Evolutionary conservation across 2,329 filamentous ascomycete genomes (phyloP).

Genomic region (Arthroderma sp.): DNA sequence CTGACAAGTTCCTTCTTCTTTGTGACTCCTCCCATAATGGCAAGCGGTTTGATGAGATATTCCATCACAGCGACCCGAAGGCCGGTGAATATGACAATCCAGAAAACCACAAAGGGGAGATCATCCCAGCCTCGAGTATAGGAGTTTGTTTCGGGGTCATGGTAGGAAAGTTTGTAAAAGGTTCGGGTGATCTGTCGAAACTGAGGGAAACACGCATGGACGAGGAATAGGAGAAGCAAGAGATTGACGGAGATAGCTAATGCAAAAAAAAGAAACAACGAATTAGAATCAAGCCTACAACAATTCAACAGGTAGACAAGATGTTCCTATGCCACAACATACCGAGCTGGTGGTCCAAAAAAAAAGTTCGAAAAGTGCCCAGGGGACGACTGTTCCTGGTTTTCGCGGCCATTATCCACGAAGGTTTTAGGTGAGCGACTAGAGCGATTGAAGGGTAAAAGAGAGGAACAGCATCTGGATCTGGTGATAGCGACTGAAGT

Average conservation of each 20-base stretch:
- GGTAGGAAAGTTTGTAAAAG: constrained; percentile 79
- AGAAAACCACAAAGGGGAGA: constrained; percentile 60
- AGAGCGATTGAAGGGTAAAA: no score
- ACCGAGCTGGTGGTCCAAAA: no score
- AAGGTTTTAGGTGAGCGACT: no score
- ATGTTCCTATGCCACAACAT: no score
- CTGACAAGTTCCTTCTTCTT: constrained; percentile 64
- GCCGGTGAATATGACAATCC: constrained; percentile 72
- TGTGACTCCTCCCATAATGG: constrained; percentile 55
- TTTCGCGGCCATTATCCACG: no score
- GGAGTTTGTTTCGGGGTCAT: constrained; percentile 51
- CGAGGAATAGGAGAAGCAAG: background rate
- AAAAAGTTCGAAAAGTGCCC: no score
- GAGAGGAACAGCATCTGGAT: no score
- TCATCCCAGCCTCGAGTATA: constrained; percentile 73
- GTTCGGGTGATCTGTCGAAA: constrained; percentile 43
- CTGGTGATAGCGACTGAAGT: no score
- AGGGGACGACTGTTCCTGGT: no score
- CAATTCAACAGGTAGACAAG: no score
- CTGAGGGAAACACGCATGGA: background rate
- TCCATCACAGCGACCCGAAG: constrained; percentile 75
- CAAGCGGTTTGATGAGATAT: constrained; percentile 68
- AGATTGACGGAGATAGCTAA: background rate
- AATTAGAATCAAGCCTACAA: no score
- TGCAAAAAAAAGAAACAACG: no score